A percentile compares a stretch with the other conserved stretches of the same genome.
phyloP scores from a whole-genome alignment of 2,329 filamentous ascomycete genomes.

The Dissoconium aciculare region DNA sequence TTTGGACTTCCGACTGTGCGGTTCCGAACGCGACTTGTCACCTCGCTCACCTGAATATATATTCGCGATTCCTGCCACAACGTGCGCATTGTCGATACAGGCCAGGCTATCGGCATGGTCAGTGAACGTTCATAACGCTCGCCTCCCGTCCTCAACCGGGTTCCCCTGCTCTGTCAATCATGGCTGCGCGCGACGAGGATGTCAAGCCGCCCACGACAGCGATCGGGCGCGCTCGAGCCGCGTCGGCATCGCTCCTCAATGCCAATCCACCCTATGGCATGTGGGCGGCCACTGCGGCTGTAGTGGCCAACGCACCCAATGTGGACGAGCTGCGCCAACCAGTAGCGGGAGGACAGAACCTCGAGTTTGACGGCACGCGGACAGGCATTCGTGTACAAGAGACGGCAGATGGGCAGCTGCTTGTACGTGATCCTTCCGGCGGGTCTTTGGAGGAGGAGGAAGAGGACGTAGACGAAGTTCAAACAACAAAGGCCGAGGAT shows the following conservation, averaged over 20 bases:
- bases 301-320: slow-evolving; percentile 25
- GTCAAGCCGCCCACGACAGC: neutral
- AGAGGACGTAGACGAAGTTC: neutral
- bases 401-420: slow-evolving; percentile 2
- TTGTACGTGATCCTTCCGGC: slow-evolving; percentile 1
- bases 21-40: too few species aligned
- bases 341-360: slow-evolving; percentile 17
- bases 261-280: slow-evolving; percentile 27
- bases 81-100: too few species aligned
- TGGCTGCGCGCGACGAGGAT: neutral
- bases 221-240: neutral
- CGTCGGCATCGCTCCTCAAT: slow-evolving; percentile 19
- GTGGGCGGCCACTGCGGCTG: slow-evolving; percentile 28
- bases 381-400: slow-evolving; percentile 3
- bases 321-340: slow-evolving; percentile 24
- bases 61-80: too few species aligned
- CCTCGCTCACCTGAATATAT: too few species aligned
- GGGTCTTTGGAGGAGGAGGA: neutral
- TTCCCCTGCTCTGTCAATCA: too few species aligned
- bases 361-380: slow-evolving; percentile 20
- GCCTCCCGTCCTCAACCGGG: too few species aligned
- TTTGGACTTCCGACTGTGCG: too few species aligned
- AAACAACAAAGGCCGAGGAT: neutral
- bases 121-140: too few species aligned
- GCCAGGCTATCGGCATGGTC: too few species aligned